Base-by-base conservation (phyloP, 768 basidiomycete species). In the Cubamyces lactineus region DNA sequence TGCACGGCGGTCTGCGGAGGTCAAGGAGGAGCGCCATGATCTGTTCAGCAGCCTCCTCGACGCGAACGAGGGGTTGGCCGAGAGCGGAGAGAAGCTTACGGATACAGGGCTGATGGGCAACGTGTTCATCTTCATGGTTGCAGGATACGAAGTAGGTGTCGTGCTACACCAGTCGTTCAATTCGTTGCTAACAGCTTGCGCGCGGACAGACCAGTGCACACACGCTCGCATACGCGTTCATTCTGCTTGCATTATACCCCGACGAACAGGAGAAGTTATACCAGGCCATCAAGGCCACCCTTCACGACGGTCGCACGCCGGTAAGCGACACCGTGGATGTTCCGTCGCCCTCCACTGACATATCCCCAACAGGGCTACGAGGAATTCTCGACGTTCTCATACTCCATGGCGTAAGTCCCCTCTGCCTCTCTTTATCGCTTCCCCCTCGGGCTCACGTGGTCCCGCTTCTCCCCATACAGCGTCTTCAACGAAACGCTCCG, bases 1-100 rank as follows among this genome's bases (percentile, higher is more conserved):
- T 19, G 77, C 75, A 38, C 79, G 84, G 3, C 74, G 76, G 47
- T 54, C 52, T 3, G 69, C 74, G 5, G 74, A 71, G 57, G 72
- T 71, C 54, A 77, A 78, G 55, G 76, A 72, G 53, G 76, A 78
- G 61, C 76, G 77, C 39, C 69, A 81, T 56, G 85, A 87, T 70
- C 72, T 86, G 16, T 82, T 87, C 66, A 81, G 74, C 65, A 81
- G 77, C 65, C 74, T 86, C 21, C 70, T 86, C 39, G 77, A 78
- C 61, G 82, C 83, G 7, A 85, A 81, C 67, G 77, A 79, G 57
- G 73, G 74, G 21, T 66, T 67, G 7, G 40, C 48, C 1, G 67
- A 72, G 23, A 70, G 62, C 4, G 64, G 66, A 16, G 57, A 68
- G n/a, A 75, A 72, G 62, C 66, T 83, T 49, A 74, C 73, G 7